Evolutionary conservation across 2,329 filamentous ascomycete genomes (phyloP).

Genomic region (Diaporthe helianthi): DNA sequence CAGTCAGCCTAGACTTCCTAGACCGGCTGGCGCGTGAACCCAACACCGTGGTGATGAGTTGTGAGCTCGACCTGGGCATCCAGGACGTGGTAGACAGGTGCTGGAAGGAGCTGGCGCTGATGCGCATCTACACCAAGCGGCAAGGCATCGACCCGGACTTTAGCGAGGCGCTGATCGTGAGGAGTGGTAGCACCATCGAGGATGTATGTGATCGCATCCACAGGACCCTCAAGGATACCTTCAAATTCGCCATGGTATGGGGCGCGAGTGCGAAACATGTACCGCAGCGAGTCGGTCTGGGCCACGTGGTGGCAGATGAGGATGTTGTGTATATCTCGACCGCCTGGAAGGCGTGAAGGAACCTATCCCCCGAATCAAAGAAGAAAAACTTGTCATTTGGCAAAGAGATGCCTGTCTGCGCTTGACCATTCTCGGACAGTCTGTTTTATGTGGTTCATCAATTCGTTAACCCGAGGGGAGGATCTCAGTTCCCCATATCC

Average conservation of each 20-base stretch:
- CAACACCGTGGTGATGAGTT: conserved; percentile 95
- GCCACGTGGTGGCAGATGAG: conserved; percentile 77
- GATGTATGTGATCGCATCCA: conserved; percentile 98
- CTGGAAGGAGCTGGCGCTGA: conserved; percentile 90
- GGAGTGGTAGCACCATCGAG: conserved; percentile 87
- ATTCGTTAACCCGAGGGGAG: conserved; percentile 32
- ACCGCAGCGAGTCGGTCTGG: conserved; percentile 88
- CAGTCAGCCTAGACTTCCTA: conserved; percentile 89
- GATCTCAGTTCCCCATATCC: not conserved
- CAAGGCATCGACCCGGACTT: conserved; percentile 93
- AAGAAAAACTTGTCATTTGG: not conserved
- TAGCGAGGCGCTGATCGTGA: conserved; percentile 88
- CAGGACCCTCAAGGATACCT: conserved; percentile 93
- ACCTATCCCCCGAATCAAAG: conserved; percentile 14
- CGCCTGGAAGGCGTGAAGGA: conserved; percentile 63
- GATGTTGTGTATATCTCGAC: conserved; percentile 74
- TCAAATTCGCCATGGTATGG: conserved; percentile 99
- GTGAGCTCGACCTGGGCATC: conserved; percentile 92
- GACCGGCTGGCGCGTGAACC: conserved; percentile 92
- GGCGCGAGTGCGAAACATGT: conserved; percentile 94
- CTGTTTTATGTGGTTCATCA: conserved; percentile 30
- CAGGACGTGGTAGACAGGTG: conserved; percentile 92
- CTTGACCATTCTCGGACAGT: not conserved
- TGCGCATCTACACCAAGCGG: conserved; percentile 95
- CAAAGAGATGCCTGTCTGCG: not conserved